These are phyloP conservation scores for Odonthalia washingtoniensis DNA, from an alignment of 31 red algal species.

Conservation along the genomic window DNA sequence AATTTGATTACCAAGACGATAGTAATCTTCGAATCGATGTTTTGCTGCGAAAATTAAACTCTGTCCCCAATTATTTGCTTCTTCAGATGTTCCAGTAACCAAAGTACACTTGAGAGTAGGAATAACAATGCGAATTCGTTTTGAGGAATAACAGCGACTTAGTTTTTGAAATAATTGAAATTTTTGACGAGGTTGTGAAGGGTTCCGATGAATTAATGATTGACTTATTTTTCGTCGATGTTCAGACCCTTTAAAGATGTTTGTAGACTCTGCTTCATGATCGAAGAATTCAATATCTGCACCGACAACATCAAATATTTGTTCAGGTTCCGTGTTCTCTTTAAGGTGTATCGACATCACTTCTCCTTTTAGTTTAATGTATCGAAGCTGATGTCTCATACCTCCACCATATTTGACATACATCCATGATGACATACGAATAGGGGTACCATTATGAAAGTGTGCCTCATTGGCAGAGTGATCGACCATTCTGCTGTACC, in stretches of 20 bases:
- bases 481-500: no score
- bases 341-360: constrained; percentile 60
- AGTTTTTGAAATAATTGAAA: no score
- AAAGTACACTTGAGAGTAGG: constrained; percentile 12
- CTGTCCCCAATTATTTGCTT: constrained; percentile 59
- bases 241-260: no score
- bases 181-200: no score
- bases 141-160: no score
- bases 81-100: constrained; percentile 49
- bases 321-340: constrained; percentile 59
- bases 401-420: constrained; percentile 27
- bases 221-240: no score
- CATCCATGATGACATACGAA: constrained; percentile 74
- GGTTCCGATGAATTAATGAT: no score
- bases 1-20: constrained; percentile 60
- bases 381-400: constrained; percentile 48
- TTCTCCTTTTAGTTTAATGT: constrained; percentile 67
- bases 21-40: constrained; percentile 66
- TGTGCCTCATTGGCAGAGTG: neutral
- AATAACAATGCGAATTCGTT: neutral
- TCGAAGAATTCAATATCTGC: constrained; percentile 46
- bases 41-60: constrained; percentile 50
- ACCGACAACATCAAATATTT: constrained; percentile 55
- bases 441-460: constrained; percentile 56
- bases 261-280: neutral